Evolutionary conservation across 2,329 filamentous ascomycete species (phyloP).

Genomic region (Verticillium klebahnii): DNA sequence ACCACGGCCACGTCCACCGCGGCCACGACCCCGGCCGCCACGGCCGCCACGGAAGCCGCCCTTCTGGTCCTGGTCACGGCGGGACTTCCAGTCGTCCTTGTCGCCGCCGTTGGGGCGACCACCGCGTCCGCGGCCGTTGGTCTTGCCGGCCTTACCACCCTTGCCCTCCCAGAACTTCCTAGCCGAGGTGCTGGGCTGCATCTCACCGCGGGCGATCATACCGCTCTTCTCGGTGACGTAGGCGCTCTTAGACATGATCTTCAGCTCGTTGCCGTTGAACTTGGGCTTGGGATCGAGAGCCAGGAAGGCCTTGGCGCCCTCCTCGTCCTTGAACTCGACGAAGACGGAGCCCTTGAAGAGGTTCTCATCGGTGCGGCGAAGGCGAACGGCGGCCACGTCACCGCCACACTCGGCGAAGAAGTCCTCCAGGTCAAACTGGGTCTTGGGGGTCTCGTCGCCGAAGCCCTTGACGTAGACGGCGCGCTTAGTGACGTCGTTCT

Average conservation of each 20-base stretch:
- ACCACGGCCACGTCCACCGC: conserved; percentile 37
- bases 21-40: conserved; percentile 30
- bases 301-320: conserved; percentile 76
- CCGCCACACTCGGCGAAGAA: conserved; percentile 78
- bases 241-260: conserved; percentile 81
- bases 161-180: conserved; percentile 47
- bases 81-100: conserved; percentile 59
- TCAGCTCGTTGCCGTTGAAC: conserved; percentile 75
- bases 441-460: conserved; percentile 73
- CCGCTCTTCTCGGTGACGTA: conserved; percentile 77
- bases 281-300: conserved; percentile 73
- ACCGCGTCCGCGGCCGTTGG: conserved; percentile 18
- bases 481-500: conserved; percentile 63
- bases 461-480: conserved; percentile 95
- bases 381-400: conserved; percentile 74
- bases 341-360: conserved; percentile 96
- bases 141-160: conserved; percentile 19
- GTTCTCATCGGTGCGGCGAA: conserved; percentile 69
- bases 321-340: conserved; percentile 81
- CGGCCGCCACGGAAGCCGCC: conserved; percentile 49
- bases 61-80: conserved; percentile 58
- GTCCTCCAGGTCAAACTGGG: conserved; percentile 89
- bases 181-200: conserved; percentile 50
- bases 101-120: conserved; percentile 37
- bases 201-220: conserved; percentile 66